Percentiles rank a stretch among this genome's conserved stretches.
These are phyloP conservation scores for Rhizophora apiculata DNA, from an alignment of 345 rosid species.

Conservation along the genomic window DNA sequence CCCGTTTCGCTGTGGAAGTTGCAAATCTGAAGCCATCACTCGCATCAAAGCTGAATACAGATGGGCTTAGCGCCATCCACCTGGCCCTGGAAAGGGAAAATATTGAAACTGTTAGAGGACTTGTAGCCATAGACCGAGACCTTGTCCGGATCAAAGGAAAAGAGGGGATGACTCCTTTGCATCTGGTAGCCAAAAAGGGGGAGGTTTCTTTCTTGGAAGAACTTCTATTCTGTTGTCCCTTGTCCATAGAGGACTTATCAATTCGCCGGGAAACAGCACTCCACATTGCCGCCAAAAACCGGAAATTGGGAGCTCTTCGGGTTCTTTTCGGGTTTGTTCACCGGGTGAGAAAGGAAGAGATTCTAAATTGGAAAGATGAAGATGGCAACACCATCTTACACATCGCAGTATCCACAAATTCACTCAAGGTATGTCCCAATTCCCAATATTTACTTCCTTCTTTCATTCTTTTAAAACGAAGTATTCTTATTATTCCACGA, in stretches of 20 bases:
- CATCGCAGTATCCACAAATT: background rate
- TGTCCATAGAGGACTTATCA: slow-evolving; percentile 23
- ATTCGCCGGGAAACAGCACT: slow-evolving; percentile 20
- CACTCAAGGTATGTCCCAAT: background rate
- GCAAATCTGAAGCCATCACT: slow-evolving; percentile 20
- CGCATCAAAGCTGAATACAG: slow-evolving; percentile 14
- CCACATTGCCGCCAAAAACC: slow-evolving; percentile 12
- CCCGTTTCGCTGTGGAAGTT: slow-evolving; percentile 25
- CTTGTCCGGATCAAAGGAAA: slow-evolving; percentile 22
- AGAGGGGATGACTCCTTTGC: slow-evolving; percentile 25
- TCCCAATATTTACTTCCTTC: background rate
- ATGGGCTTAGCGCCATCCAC: slow-evolving; percentile 22
- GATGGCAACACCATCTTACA: slow-evolving; percentile 15
- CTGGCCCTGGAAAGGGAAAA: slow-evolving; percentile 8
- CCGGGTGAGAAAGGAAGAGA: background rate
- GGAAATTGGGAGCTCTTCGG: background rate
- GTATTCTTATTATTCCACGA: background rate
- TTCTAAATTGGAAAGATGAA: slow-evolving; percentile 7
- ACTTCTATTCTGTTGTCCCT: slow-evolving; percentile 6
- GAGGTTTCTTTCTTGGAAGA: background rate
- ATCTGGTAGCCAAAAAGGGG: slow-evolving; percentile 11
- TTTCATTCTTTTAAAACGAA: background rate
- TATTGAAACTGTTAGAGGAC: background rate
- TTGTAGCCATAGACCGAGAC: slow-evolving; percentile 5
- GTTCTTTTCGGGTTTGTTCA: slow-evolving; percentile 9